Evolutionary conservation across 2,329 filamentous ascomycete genomes (phyloP).

Genomic region (Aspergillus aculeatus): DNA sequence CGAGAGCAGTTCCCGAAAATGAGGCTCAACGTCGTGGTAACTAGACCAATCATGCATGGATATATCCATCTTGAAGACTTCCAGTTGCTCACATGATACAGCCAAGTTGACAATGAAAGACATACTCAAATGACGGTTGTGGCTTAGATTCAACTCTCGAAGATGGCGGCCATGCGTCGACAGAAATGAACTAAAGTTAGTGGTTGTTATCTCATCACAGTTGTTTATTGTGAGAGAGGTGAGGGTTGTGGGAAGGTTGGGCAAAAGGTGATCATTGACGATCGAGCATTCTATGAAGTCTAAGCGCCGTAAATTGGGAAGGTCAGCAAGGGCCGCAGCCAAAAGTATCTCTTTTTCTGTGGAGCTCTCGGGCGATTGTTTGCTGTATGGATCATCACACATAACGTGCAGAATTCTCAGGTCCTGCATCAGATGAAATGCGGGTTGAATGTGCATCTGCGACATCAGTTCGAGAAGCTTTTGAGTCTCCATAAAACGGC

Average conservation of each 20-base stretch:
- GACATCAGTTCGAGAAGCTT: constrained; percentile 50
- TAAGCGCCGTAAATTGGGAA: constrained; percentile 66
- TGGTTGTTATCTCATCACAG: constrained; percentile 71
- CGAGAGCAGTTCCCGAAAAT: constrained; percentile 66
- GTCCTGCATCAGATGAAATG: constrained; percentile 50
- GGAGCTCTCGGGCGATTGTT: constrained; percentile 45
- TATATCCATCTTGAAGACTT: constrained; percentile 72
- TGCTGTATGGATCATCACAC: constrained; percentile 19
- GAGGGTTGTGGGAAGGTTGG: constrained; percentile 65
- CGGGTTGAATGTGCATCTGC: constrained; percentile 51
- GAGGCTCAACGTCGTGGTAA: constrained; percentile 70
- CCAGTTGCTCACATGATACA: constrained; percentile 66
- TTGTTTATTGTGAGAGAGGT: constrained; percentile 71
- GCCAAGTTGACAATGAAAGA: constrained; percentile 69
- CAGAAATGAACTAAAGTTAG: constrained; percentile 65
- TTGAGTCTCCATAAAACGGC: constrained; percentile 43
- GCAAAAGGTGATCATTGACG: constrained; percentile 67
- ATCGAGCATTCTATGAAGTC: constrained; percentile 73
- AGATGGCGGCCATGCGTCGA: constrained; percentile 66
- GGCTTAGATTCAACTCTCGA: constrained; percentile 66
- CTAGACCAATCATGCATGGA: constrained; percentile 70
- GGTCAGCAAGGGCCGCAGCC: constrained; percentile 52
- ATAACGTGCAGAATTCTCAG: constrained; percentile 40
- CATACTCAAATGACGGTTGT: constrained; percentile 76
- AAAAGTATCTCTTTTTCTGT: constrained; percentile 29